Evolutionary conservation across 1,284 basidiomycete species (phyloP).

Genomic region (Fomitopsis betulina): DNA sequence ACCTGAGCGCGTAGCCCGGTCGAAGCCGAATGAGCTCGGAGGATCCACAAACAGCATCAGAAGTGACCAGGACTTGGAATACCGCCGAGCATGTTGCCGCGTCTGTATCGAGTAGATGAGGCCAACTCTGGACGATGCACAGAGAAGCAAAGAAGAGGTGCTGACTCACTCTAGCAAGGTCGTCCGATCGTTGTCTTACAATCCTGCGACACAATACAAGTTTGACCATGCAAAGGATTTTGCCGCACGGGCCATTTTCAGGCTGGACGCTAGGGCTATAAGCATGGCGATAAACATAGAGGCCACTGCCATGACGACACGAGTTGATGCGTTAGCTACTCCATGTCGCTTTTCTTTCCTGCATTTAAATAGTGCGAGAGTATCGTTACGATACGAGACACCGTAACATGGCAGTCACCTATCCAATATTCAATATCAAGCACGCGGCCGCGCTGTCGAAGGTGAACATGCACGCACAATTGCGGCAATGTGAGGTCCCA

Average conservation of each 20-base stretch:
- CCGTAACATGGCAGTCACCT: neutral
- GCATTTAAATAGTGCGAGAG: neutral
- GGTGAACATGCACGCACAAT: neutral
- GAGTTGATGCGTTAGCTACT: neutral
- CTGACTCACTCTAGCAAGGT: constrained; percentile 22
- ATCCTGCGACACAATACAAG: constrained; percentile 30
- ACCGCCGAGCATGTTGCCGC: too few species aligned
- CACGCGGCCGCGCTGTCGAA: neutral
- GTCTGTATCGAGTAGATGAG: constrained; percentile 12
- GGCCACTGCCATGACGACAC: neutral
- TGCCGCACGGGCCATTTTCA: constrained; percentile 16
- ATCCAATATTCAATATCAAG: neutral
- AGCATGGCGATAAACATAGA: neutral
- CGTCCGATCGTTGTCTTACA: constrained; percentile 19
- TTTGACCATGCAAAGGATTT: constrained; percentile 29
- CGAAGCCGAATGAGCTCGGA: too few species aligned
- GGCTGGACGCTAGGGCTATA: neutral
- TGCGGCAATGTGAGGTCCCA: too few species aligned
- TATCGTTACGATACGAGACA: neutral
- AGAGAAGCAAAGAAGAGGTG: neutral
- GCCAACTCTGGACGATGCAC: neutral
- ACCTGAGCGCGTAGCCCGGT: too few species aligned
- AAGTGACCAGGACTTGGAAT: too few species aligned
- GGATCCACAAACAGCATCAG: too few species aligned
- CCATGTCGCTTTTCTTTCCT: neutral